A percentile compares a stretch with the other conserved stretches of the same genome.
phyloP scores from a whole-genome alignment of 169 alveolate species.

The Plasmodium knowlesi region DNA sequence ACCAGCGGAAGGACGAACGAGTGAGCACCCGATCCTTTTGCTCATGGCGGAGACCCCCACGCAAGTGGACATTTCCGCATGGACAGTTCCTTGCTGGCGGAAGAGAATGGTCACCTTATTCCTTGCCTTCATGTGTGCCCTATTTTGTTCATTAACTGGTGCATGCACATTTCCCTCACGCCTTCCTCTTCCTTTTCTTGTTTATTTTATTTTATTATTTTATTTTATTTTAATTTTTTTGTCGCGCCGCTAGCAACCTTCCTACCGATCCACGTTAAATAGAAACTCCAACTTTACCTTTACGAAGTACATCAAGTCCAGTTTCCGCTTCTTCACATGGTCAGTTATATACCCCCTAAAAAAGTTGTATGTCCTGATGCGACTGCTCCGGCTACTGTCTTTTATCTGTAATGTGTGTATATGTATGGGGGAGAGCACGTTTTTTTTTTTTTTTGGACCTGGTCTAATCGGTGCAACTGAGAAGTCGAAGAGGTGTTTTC shows the following conservation, averaged over 20 bases:
- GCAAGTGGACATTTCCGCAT: background rate
- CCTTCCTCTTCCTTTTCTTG: background rate
- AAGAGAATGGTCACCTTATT: background rate
- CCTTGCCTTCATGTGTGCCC: background rate
- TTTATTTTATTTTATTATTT: background rate
- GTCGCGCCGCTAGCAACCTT: background rate
- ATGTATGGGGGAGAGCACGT: background rate
- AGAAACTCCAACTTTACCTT: constrained; percentile 30
- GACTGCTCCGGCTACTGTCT: constrained; percentile 30
- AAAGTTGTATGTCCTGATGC: constrained; percentile 62
- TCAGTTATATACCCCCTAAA: constrained; percentile 61
- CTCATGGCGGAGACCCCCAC: too few species aligned
- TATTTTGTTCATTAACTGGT: background rate
- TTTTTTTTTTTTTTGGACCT: background rate
- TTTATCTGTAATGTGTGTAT: constrained; percentile 11
- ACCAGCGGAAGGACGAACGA: too few species aligned
- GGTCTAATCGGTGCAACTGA: background rate
- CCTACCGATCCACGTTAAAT: background rate
- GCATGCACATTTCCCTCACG: background rate
- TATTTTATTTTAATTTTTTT: background rate
- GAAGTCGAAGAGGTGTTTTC: background rate
- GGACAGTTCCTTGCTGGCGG: background rate
- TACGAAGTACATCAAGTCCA: constrained; percentile 30
- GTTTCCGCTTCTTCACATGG: constrained; percentile 21
- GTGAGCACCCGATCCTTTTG: too few species aligned